Evolutionary conservation across 495 filamentous ascomycete species (phyloP).

Genomic region (Ascobolus immersus): DNA sequence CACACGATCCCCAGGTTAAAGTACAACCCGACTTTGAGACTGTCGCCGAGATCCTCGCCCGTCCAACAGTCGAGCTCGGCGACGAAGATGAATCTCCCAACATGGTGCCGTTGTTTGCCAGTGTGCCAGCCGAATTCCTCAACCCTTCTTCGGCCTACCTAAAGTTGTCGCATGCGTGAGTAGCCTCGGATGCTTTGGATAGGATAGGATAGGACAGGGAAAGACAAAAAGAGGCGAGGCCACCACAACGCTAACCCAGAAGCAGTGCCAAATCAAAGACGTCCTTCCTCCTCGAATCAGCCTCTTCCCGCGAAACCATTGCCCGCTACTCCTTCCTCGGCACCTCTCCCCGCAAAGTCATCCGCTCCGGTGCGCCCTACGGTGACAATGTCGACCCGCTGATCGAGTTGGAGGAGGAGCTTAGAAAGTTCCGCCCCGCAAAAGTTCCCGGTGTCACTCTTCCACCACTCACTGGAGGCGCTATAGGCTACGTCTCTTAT

Average conservation of each 20-base stretch:
- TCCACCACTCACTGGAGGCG: conserved; percentile 68
- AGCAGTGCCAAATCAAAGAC: conserved; percentile 33
- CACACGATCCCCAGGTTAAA: conserved; percentile 14
- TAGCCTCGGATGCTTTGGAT: conserved; percentile 15
- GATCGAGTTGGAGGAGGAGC: conserved; percentile 50
- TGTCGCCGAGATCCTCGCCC: conserved; percentile 29
- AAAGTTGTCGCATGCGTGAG: conserved; percentile 53
- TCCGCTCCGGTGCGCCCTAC: conserved; percentile 72
- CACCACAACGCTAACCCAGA: too few species aligned
- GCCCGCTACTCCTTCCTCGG: conserved; percentile 90
- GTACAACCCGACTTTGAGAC: conserved; percentile 30
- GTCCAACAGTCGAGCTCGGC: conserved; percentile 23
- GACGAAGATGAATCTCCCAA: conserved; percentile 38
- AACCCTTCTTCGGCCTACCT: conserved; percentile 81
- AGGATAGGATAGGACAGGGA: too few species aligned
- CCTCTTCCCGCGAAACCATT: conserved; percentile 68
- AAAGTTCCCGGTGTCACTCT: conserved; percentile 54
- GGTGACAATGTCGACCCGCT: conserved; percentile 62
- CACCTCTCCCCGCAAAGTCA: conserved; percentile 63
- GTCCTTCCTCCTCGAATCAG: conserved; percentile 84
- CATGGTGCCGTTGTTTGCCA: conserved; percentile 58
- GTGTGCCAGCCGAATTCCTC: conserved; percentile 70
- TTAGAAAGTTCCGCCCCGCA: conserved; percentile 49
- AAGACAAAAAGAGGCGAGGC: too few species aligned
- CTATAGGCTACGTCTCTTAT: conserved; percentile 88